Base-by-base conservation (phyloP, 31 red algal species). In the Odonthalia washingtoniensis region DNA sequence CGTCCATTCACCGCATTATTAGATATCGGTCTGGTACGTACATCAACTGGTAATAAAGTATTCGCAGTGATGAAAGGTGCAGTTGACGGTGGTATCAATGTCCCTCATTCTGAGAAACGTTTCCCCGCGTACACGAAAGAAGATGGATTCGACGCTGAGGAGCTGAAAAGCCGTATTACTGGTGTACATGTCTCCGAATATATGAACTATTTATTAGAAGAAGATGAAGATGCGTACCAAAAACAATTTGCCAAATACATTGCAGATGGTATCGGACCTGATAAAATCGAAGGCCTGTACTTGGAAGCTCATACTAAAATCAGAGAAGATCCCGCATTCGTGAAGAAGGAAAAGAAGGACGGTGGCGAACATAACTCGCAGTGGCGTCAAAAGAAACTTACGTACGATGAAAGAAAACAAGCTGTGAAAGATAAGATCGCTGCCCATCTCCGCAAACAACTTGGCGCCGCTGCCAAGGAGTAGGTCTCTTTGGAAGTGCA, bases 61-160 rank as follows among this genome's bases (percentile, higher is more conserved):
- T 99, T 99, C 65, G 92, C 92, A 6, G 92, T 85, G 17, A 99
- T 99, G 97, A 99, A 99, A 77, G 97, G 97, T 64, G 94, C 94
- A 4, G 97, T 96, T 33, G 97, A 99, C 74, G 97, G 97, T 17
- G 97, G 97, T 68, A 89, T 99, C 44, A 85, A 96, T 66, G 75
- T 99, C 70, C 97, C 97, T 75, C 97, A 99, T 72, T 96, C 91
- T 79, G 97, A 99, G 65, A 96, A 96, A 69, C 93, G 97, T 44
- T 99, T 99, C 78, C 97, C 97, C 17, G 93, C 93, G 3, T 99
- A 96, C 67, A 89, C 88, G 16, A 99, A 99, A 85, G 97, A 96
- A 40, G 91, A 95, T 41, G 97, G 94, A n/a, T 99, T 99, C 64
- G 90, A 95, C 61, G 31, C 97, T 1, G 97, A 99, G 66, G 91